Percentiles rank a stretch among this genome's conserved stretches.
Evolutionary conservation across 805 yeast species (phyloP).

Genomic region (Phaffomyces opuntiae): DNA sequence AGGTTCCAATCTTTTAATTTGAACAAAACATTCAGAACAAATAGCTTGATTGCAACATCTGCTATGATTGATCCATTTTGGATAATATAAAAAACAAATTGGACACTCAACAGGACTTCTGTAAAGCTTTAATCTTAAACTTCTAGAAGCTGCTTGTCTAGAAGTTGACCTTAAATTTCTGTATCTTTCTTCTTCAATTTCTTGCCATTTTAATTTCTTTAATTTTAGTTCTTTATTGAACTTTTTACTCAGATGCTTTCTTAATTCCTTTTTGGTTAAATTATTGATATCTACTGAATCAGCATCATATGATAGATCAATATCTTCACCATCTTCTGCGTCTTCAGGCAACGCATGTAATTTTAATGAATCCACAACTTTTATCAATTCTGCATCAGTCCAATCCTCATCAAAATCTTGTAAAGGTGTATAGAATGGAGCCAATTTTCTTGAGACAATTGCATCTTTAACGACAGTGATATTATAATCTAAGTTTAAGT

Average conservation of each 20-base stretch:
- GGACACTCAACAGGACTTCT: slow-evolving; percentile 79
- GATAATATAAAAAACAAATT: slow-evolving; percentile 84
- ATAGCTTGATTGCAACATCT: slow-evolving; percentile 91
- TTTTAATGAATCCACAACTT: slow-evolving; percentile 40
- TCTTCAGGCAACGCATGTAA: slow-evolving; percentile 47
- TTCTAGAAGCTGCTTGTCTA: slow-evolving; percentile 31
- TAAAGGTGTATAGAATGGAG: slow-evolving; percentile 88
- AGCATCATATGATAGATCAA: slow-evolving; percentile 57
- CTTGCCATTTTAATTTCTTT: slow-evolving; percentile 31
- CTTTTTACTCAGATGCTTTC: slow-evolving; percentile 31
- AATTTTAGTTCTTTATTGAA: slow-evolving; percentile 33
- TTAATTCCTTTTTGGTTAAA: slow-evolving; percentile 36
- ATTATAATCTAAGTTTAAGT: slow-evolving; percentile 64
- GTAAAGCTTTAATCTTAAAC: slow-evolving; percentile 54
- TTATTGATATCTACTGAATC: slow-evolving; percentile 40
- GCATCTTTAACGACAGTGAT: slow-evolving; percentile 64
- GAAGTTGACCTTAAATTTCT: slow-evolving; percentile 28
- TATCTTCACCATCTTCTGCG: slow-evolving; percentile 46
- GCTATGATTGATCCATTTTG: slow-evolving; percentile 67
- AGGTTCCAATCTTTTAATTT: slow-evolving; percentile 85
- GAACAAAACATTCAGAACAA: slow-evolving; percentile 95
- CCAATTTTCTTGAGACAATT: slow-evolving; percentile 62
- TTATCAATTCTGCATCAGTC: slow-evolving; percentile 62
- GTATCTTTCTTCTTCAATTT: slow-evolving; percentile 28
- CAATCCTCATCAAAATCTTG: slow-evolving; percentile 70